phyloP scores from a whole-genome alignment of 2,329 filamentous ascomycete genomes.

The Myriosclerotinia scirpicola region DNA sequence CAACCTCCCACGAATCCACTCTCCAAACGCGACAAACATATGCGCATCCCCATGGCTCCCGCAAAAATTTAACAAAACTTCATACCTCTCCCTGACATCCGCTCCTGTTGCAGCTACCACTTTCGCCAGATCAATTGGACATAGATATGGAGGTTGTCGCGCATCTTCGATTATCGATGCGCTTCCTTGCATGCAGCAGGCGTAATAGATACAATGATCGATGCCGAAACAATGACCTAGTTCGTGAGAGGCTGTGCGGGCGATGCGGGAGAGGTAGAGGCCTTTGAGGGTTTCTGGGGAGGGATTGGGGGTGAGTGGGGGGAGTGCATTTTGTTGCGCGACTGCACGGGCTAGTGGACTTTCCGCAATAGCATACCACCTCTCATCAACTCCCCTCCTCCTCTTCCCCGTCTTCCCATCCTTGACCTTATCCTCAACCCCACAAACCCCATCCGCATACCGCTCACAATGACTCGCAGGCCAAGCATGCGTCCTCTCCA shows the following conservation, averaged over 20 bases:
- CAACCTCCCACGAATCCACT: conserved; percentile 45
- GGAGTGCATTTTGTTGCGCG: conserved; percentile 29
- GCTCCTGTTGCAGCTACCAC: conserved; percentile 42
- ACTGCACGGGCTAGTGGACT: conserved; percentile 43
- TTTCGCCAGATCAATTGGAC: conserved; percentile 59
- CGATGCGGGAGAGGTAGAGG: conserved; percentile 59
- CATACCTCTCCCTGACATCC: conserved; percentile 44
- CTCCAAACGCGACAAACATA: conserved; percentile 49
- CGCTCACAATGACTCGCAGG: conserved; percentile 60
- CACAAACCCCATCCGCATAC: conserved; percentile 46
- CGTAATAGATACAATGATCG: conserved; percentile 64
- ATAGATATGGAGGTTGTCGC: conserved; percentile 63
- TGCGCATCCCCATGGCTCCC: conserved; percentile 43
- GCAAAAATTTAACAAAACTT: conserved; percentile 47
- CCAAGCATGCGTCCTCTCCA: conserved; percentile 55
- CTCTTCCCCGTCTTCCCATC: conserved; percentile 5
- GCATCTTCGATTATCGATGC: conserved; percentile 57
- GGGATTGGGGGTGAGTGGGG: conserved; percentile 26
- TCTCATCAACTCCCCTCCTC: neutral
- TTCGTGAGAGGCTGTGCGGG: conserved; percentile 62
- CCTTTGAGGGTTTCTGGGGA: conserved; percentile 39
- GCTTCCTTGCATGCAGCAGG: conserved; percentile 64
- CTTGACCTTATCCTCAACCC: neutral
- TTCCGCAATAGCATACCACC: neutral
- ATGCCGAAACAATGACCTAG: conserved; percentile 67